Conservation (phyloP, 352 stramenopile genomes). For the Globisporangium cystogenes region DNA sequence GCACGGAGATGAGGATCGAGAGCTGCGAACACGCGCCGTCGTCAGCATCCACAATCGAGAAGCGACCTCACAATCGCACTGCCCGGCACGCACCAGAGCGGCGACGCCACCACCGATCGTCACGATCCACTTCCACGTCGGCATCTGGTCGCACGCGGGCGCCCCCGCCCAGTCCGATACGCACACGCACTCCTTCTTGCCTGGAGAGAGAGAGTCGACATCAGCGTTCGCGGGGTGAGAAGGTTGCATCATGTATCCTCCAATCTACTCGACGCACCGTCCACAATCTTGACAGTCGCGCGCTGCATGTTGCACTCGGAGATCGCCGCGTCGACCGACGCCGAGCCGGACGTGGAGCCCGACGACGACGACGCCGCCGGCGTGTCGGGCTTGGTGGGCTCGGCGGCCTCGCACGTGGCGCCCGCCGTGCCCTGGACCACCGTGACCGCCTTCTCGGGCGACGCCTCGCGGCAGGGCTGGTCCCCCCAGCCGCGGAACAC, state of each 20-base stretch:
- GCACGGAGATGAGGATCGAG: slow-evolving; percentile 51
- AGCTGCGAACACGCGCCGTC: slow-evolving; percentile 18
- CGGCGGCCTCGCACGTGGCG: slow-evolving; percentile 8
- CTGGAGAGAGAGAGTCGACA: too few relatives aligned
- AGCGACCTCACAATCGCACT: too few relatives aligned
- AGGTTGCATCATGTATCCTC: too few relatives aligned
- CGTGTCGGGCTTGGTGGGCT: slow-evolving; percentile 5
- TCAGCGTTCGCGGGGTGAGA: too few relatives aligned
- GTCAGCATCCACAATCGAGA: too few relatives aligned
- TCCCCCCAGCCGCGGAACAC: slow-evolving; percentile 58
- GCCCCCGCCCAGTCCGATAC: slow-evolving; percentile 59
- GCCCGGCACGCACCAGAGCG: slow-evolving; percentile 23
- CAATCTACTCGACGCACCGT: slow-evolving; percentile 14
- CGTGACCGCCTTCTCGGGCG: slow-evolving; percentile 37
- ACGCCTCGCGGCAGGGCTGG: slow-evolving; percentile 44
- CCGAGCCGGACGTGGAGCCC: slow-evolving; percentile 8
- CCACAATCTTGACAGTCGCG: slow-evolving; percentile 36
- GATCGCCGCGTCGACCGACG: slow-evolving; percentile 15
- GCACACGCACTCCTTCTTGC: slow-evolving; percentile 40
- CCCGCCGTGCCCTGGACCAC: slow-evolving; percentile 16
- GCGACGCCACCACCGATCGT: slow-evolving; percentile 57
- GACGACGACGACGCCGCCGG: slow-evolving; percentile 5
- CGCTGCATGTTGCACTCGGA: slow-evolving; percentile 46
- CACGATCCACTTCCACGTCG: slow-evolving; percentile 58
- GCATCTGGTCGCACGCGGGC: slow-evolving; percentile 44